Evolutionary conservation across 352 stramenopile species (phyloP), one percentile per base, ranked within the genome.

Genomic region (Phytophthora sansomeana): DNA sequence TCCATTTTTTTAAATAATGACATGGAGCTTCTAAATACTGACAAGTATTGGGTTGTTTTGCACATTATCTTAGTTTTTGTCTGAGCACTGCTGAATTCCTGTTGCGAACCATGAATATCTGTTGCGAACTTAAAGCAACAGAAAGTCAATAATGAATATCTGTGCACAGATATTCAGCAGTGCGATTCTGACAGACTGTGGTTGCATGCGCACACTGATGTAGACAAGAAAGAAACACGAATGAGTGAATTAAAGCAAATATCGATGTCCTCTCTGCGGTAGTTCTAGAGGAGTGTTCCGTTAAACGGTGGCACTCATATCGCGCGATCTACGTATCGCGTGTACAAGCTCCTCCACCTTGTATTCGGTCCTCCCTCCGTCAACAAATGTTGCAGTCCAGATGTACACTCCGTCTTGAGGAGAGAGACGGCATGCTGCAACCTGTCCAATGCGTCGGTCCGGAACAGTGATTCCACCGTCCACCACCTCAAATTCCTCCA

Each of bases 91-190:
- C 54, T 38, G 41, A 48, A 58, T 16, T 38, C 14, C 29, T 61
- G 54, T 61, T 61, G 42, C 30, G 50, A 36, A 52, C 49, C 49
- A 57, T 33, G 35, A 44, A 35, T 46, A 29, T 47, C 0, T 57
- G 49, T 57, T 57, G 49, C 19, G 49, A 57, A 44, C 33, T n/a
- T 46, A 36, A 53, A 13, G 1, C 50, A 19, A 61, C 41, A 61
- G 28, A 19, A 61, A 61, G 3, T 61, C 54, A 61, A 17, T 61
- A 11, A 19, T 61, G 29, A 61, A 46, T 11, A 19, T 2, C 19
- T 35, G 30, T 36, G n/a, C 49, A 46, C 11, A 16, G 9, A 13
- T 7, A 28, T 32, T 24, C 13, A 35, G 49, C 21, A 24, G 21
- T 24, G 21, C 21, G 21, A 24, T 24, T 3, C 21, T 24, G 21